Evolutionary conservation across 2,329 filamentous ascomycete species (phyloP).

Genomic region (Aspergillus sp.): DNA sequence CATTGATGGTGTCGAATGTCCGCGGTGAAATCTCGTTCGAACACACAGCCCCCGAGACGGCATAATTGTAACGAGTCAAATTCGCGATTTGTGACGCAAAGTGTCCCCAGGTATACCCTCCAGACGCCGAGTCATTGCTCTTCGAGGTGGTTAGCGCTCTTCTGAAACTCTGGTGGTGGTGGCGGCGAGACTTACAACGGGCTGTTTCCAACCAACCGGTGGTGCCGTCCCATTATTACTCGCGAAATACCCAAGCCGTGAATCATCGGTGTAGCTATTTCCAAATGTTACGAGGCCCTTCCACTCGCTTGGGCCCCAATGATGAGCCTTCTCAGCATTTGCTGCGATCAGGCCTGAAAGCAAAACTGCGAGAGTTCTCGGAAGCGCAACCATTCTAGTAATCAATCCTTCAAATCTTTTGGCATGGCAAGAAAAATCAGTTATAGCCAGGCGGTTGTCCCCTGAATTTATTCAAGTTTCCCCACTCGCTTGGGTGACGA

Average conservation of each 20-base stretch:
- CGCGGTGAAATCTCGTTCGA: slow-evolving; percentile 67
- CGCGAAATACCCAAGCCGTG: slow-evolving; percentile 63
- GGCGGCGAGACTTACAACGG: slow-evolving; percentile 37
- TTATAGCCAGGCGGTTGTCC: not conserved
- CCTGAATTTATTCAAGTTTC: not conserved
- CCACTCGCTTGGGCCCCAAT: slow-evolving; percentile 43
- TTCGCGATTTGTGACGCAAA: slow-evolving; percentile 62
- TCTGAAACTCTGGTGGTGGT: not conserved
- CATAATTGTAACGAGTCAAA: slow-evolving; percentile 61
- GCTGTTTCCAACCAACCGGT: slow-evolving; percentile 59
- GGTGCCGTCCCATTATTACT: slow-evolving; percentile 39
- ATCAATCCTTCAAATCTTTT: not conserved
- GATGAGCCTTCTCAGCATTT: not conserved
- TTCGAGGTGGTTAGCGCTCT: slow-evolving; percentile 6
- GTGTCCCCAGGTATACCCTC: slow-evolving; percentile 69
- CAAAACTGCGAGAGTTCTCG: not conserved
- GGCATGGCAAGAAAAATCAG: not conserved
- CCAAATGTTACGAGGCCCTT: slow-evolving; percentile 61
- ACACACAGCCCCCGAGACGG: slow-evolving; percentile 70
- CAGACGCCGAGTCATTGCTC: slow-evolving; percentile 58
- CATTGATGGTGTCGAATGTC: slow-evolving; percentile 50
- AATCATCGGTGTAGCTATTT: slow-evolving; percentile 76
- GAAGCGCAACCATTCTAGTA: not conserved
- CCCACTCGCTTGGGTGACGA: not conserved
- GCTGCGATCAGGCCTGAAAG: slow-evolving; percentile 1